These are phyloP conservation scores for Phlebiopsis flavidoalba DNA, from an alignment of 768 basidiomycete species.

Conservation along the genomic window DNA sequence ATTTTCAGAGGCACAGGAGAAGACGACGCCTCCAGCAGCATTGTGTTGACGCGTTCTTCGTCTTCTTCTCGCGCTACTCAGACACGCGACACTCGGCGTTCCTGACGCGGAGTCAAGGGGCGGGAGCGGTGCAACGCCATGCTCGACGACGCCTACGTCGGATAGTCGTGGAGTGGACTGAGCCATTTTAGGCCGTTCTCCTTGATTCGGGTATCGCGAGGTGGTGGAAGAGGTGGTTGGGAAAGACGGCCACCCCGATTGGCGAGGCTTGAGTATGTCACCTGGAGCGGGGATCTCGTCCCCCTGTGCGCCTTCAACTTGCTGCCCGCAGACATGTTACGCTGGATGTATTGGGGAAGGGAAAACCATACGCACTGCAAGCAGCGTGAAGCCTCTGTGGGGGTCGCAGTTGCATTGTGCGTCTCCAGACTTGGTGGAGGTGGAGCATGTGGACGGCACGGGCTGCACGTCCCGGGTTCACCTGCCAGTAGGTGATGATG, in stretches of 20 bases:
- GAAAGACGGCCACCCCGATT: not conserved
- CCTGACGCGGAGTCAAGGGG: not conserved
- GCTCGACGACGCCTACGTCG: not conserved
- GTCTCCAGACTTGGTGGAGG: too few species aligned
- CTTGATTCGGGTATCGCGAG: not conserved
- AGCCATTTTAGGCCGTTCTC: too few species aligned
- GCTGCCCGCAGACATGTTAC: too few species aligned
- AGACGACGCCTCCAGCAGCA: not conserved
- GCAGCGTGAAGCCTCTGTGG: too few species aligned
- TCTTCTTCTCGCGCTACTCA: not conserved
- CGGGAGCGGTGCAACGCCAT: not conserved
- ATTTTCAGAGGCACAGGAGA: not conserved
- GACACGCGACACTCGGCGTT: not conserved
- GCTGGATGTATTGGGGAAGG: too few species aligned
- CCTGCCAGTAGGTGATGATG: too few species aligned
- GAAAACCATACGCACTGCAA: too few species aligned
- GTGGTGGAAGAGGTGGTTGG: not conserved
- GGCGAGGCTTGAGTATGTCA: not conserved
- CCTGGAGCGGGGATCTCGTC: not conserved
- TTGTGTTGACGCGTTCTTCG: not conserved
- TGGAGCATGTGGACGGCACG: too few species aligned
- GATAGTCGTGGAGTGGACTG: not conserved
- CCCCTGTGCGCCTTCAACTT: too few species aligned
- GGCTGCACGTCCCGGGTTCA: too few species aligned
- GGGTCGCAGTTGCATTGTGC: too few species aligned